These are phyloP conservation scores for Eucalyptus sp. DNA, from an alignment of 345 rosid species.

Conservation along the genomic window DNA sequence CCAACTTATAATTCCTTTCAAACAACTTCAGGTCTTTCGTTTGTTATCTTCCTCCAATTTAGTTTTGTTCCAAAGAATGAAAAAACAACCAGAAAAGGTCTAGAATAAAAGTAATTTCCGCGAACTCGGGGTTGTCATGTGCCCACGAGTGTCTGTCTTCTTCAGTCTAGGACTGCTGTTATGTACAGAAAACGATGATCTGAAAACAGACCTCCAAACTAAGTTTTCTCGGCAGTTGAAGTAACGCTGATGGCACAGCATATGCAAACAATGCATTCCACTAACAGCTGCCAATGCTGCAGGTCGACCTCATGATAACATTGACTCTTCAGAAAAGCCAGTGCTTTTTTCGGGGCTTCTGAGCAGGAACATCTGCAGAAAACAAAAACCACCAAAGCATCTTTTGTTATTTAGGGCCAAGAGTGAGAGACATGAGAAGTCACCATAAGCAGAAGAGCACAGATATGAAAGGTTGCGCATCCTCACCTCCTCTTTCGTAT, in stretches of 20 bases:
- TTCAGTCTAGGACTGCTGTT: not conserved
- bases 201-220: not conserved
- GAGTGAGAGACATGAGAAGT: not conserved
- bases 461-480: not conserved
- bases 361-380: constrained; percentile 71
- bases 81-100: not conserved
- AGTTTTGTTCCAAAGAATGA: not conserved
- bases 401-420: not conserved
- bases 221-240: not conserved
- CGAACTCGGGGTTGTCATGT: not conserved
- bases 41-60: not conserved
- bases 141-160: not conserved
- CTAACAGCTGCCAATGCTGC: not conserved
- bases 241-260: not conserved
- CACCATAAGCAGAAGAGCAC: not conserved
- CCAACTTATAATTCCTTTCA: not conserved
- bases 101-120: not conserved
- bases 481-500: constrained; percentile 68
- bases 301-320: not conserved
- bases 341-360: constrained; percentile 45
- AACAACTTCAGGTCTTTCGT: not conserved
- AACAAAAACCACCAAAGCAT: not conserved
- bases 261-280: not conserved
- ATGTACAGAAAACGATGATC: not conserved
- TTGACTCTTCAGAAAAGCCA: constrained; percentile 57